Conservation (phyloP, 345 rosid genomes). For the Citrus hindsii region DNA sequence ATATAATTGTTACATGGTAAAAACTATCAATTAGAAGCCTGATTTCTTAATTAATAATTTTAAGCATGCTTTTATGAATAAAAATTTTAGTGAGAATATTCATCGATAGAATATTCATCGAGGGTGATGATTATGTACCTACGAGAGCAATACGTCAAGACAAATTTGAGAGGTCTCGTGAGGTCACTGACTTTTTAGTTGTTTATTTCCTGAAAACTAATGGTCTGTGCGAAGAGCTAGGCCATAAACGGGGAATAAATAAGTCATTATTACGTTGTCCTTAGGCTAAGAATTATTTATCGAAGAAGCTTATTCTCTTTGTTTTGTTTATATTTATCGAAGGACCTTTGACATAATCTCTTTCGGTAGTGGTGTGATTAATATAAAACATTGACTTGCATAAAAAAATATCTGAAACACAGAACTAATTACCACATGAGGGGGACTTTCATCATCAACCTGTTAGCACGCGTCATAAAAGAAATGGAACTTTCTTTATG, state of each 20-base stretch:
- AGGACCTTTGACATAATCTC: neutral
- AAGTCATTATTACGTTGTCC: neutral
- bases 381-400: neutral
- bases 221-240: neutral
- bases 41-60: no score
- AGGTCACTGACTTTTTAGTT: neutral
- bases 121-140: neutral
- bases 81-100: neutral
- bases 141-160: neutral
- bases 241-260: neutral
- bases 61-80: no score
- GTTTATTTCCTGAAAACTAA: no score
- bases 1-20: neutral
- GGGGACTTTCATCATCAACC: constrained; percentile 1
- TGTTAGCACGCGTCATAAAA: neutral
- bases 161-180: neutral
- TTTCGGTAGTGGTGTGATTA: neutral
- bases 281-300: neutral
- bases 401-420: neutral
- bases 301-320: neutral
- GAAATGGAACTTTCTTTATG: neutral
- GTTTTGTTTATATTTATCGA: constrained; percentile 1
- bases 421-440: neutral
- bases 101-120: neutral
- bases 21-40: neutral